Percentiles rank a stretch among this genome's conserved stretches.
Conservation (phyloP, 192 early-diverging fungal species). For the Glomus cerebriforme region DNA sequence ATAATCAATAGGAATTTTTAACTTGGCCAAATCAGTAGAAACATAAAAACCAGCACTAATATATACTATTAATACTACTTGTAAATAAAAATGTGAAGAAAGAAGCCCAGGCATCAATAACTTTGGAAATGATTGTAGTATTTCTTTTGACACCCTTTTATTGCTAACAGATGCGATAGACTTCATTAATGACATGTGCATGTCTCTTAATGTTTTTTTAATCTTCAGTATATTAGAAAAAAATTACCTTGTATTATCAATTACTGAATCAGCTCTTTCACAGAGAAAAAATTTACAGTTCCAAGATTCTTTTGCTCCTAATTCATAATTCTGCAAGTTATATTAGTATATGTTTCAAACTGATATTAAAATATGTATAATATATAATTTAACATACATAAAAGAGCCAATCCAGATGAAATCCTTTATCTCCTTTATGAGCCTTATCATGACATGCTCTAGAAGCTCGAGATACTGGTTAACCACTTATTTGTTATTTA, state of each 20-base stretch:
- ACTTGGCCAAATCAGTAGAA: neutral
- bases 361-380: neutral
- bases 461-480: constrained; percentile 19
- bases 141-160: constrained; percentile 22
- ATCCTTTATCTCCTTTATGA: neutral
- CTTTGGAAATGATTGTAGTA: constrained; percentile 1
- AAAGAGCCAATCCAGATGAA: constrained; percentile 21
- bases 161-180: neutral
- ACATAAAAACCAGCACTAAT: constrained; percentile 4
- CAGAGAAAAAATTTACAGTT: constrained; percentile 19
- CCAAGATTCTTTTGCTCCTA: neutral
- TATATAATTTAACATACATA: constrained; percentile 19
- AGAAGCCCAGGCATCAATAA: constrained; percentile 11
- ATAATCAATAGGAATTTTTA: neutral
- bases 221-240: neutral
- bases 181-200: constrained; percentile 12
- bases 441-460: neutral
- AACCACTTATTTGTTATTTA: neutral
- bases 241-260: neutral
- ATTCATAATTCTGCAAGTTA: constrained; percentile 16
- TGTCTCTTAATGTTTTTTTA: constrained; percentile 24
- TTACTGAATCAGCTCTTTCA: constrained; percentile 14
- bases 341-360: neutral
- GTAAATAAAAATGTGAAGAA: constrained; percentile 5
- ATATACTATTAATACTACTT: constrained; percentile 9